Base-by-base conservation (phyloP, 805 yeast genomes). In the Tetrapisispora nanseiensis region DNA sequence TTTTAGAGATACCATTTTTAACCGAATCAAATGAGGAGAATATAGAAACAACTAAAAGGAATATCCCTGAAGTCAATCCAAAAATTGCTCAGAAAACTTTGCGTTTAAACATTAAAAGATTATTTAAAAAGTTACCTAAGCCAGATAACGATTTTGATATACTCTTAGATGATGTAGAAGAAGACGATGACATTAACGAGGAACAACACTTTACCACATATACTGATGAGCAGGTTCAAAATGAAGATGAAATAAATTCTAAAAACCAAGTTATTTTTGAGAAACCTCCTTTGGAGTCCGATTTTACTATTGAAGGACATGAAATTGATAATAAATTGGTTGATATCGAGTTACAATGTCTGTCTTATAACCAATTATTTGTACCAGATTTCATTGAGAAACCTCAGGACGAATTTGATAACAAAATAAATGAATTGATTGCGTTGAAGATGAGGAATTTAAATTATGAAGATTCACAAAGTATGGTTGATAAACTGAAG, bases 131-230 rank as follows among this genome's bases (percentile, higher is more conserved):
- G 1, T 48, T 70, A 18, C 73, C 76, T 1, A 42, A 51, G n/a
- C 73, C 76, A 0, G 62, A 61, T 45, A 72, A 74, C 46, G 75
- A 72, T 39, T 72, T 69, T 46, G 76, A 72, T 43, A 56, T 72
- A 8, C 50, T 57, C 1, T 46, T 60, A 3, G 61, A 59, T 22
- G 68, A 62, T 3, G 62, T 54, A 12, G 59, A 55, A 1, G 55
- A 42, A 4, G 55, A 43, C n/a, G 38, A 24, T 3, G 22, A n/a
- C 6, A 11, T 43, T 3, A 35, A 37, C 11, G 43, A 40, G 19
- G 35, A 21, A 3, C 37, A 27, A n/a, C 18, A 11, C 16, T n/a
- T 15, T 8, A 11, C n/a, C n/a, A n/a, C n/a, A n/a, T n/a, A n/a
- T n/a, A n/a, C n/a, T n/a, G n/a, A n/a, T n/a, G n/a, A n/a, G n/a